Evolutionary conservation across 306 rosid species (phyloP), one percentile per base, ranked within the genome.

Genomic region (Citrullus colocynthis): DNA sequence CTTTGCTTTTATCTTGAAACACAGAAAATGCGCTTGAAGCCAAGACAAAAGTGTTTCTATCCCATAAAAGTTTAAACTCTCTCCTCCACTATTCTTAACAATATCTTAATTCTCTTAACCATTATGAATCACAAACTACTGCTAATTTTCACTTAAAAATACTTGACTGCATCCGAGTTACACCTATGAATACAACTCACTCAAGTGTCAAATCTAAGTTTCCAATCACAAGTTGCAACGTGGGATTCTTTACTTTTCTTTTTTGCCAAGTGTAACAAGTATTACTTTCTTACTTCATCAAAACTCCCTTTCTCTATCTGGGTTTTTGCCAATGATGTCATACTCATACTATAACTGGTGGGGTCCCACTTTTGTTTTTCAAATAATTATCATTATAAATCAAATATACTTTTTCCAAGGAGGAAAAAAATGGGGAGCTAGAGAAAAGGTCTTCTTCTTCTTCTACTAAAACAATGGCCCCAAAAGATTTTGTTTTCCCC

Each of bases 381-480:
- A 48, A 72, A 72, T 28, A 48, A 48, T 72, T 28, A 72, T 72
- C 59, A 48, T 34, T 28, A 71, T 69, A 69, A 20, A 20, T 69
- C n/a, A 69, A 44, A 20, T 69, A 42, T 44, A 44, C 36, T 21
- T 45, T 70, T 69, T 21, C 21, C 8, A 45, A 49, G 75, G 75
- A 69, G 39, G 57, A 45, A 44, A 70, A 6, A 61, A 60, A 58
- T 0, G 24, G 34, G 34, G 34, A 9, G 63, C 48, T 10, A 58
- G 34, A 61, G 28, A 24, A 49, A 72, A 9, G 34, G 77, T 72
- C 60, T 30, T 30, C 77, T 49, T 72, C 77, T 72, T 21, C 57
- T 70, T 44, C 77, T 5, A 72, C 28, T 60, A 72, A 72, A 72
- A 72, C 77, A 42, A 72, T 72, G 77, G 77, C 60, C 77, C 77